Percentiles rank a stretch among this genome's conserved stretches.
These are phyloP conservation scores for Dalbergia cultrata DNA, from an alignment of 306 rosid species.

Conservation along the genomic window DNA sequence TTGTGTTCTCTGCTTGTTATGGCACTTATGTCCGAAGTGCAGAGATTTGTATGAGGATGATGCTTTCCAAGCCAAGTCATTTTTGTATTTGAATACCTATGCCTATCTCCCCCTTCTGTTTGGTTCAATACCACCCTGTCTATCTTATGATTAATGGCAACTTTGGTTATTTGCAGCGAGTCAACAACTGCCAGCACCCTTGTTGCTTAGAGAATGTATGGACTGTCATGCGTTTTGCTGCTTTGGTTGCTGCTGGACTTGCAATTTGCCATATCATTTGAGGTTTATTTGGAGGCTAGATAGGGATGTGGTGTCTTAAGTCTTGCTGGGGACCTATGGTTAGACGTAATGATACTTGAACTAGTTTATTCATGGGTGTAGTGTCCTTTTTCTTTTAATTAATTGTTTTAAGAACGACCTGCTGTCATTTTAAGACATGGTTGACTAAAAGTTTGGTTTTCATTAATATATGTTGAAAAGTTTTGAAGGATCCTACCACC, in stretches of 20 bases:
- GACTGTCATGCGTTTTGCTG: neutral
- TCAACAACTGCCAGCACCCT: conserved; percentile 67
- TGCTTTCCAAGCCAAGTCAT: neutral
- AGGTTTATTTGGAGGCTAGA: conserved; percentile 34
- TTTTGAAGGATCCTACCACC: neutral
- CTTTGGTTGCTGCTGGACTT: neutral
- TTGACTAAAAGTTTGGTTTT: conserved; percentile 31
- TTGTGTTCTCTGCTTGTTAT: neutral
- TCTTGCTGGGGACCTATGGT: conserved; percentile 20
- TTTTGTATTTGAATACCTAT: neutral
- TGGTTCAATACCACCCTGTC: neutral
- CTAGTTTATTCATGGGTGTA: conserved; percentile 7
- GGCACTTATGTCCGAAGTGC: neutral
- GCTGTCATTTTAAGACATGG: conserved; percentile 29
- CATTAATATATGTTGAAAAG: neutral
- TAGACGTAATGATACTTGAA: conserved; percentile 34
- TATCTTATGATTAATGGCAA: neutral
- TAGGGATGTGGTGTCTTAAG: conserved; percentile 18
- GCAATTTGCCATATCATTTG: conserved; percentile 24
- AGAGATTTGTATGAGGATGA: neutral
- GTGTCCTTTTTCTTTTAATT: neutral
- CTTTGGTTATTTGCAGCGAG: conserved; percentile 47
- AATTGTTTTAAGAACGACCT: conserved; percentile 4
- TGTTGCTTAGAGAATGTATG: conserved; percentile 51
- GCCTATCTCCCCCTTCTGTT: neutral